A percentile compares a stretch with the other conserved stretches of the same genome.
Conservation (phyloP, 805 yeast species). For the Zygotorulaspora danielsina region DNA sequence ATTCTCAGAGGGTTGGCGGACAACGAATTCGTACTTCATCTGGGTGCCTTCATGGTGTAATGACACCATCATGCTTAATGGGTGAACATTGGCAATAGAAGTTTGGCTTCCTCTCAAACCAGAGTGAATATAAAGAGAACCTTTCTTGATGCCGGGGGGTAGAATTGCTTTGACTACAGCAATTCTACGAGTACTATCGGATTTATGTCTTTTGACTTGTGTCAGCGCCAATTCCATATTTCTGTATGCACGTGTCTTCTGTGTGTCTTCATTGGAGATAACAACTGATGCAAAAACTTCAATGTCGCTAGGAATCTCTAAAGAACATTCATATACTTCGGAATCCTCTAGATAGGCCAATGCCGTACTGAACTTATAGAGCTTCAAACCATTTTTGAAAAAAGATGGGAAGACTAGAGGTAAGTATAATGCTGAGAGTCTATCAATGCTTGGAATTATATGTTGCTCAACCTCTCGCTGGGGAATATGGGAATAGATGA, state of each 20-base stretch:
- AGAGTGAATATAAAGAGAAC: constrained; percentile 70
- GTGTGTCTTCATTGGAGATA: constrained; percentile 44
- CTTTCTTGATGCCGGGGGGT: constrained; percentile 65
- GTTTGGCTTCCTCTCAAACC: constrained; percentile 60
- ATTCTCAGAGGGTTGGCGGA: constrained; percentile 66
- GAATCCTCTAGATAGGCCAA: constrained; percentile 65
- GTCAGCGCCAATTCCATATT: constrained; percentile 54
- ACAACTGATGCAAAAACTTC: constrained; percentile 58
- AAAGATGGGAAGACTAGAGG: constrained; percentile 88
- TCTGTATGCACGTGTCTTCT: constrained; percentile 13
- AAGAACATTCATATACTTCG: constrained; percentile 75
- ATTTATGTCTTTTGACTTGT: constrained; percentile 70
- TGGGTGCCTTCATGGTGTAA: constrained; percentile 62
- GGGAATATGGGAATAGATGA: constrained; percentile 86
- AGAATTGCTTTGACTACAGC: constrained; percentile 78
- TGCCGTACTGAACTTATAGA: constrained; percentile 72
- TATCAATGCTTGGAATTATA: constrained; percentile 77
- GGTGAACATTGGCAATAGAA: constrained; percentile 55
- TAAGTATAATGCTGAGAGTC: constrained; percentile 67
- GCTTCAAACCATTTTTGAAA: constrained; percentile 52
- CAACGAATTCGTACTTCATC: constrained; percentile 62
- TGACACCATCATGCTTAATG: constrained; percentile 70
- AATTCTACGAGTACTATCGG: constrained; percentile 45
- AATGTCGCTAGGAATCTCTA: constrained; percentile 64
- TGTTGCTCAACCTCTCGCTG: constrained; percentile 75